Evolutionary conservation across 305 asterid species (phyloP), one percentile per base, ranked within the genome.

Genomic region (Withania somnifera): DNA sequence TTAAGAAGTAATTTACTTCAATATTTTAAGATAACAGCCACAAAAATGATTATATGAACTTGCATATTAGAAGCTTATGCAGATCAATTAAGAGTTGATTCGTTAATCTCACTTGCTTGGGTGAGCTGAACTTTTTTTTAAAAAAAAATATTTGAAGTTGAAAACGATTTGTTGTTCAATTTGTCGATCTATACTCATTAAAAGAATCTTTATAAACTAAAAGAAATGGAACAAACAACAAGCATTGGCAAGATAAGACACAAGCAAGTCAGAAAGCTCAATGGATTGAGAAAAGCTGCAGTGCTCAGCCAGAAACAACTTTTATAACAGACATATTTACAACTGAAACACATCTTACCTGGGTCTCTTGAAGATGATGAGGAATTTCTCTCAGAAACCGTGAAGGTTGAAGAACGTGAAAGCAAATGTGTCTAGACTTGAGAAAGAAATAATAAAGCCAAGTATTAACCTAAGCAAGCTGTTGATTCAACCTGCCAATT

Each of bases 341-440:
- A 82, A 57, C 6, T n/a, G 19, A 24, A 45, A 73, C 38, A 15
- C 54, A 57, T 79, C 45, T 82, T 80, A 96, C 99, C 91, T 90
- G 88, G 86, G 86, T 86, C 84, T 94, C 97, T 79, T 88, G 87
- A 68, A 96, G 93, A 90, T 88, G 94, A 69, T 36, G 86, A 61
- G 99, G 99, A 88, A 96, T 92, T 90, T 96, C 98, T 90, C 92
- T 90, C 78, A 96, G 88, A 88, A 96, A 96, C 75, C 99, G 93
- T 53, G 99, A 96, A 85, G 99, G 98, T 86, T 92, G 98, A 86
- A 96, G 91, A 90, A 92, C 90, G 98, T 94, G 91, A 86, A 88
- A 86, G 84, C 80, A 83, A 84, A 81, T 34, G 63, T 26, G 56
- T 32, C 77, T 85, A 77, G 79, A 82, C 84, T 66, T 82, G 84